These are phyloP conservation scores for Diplocarpon mali DNA, from an alignment of 2,329 filamentous ascomycete genomes.

Conservation along the genomic window DNA sequence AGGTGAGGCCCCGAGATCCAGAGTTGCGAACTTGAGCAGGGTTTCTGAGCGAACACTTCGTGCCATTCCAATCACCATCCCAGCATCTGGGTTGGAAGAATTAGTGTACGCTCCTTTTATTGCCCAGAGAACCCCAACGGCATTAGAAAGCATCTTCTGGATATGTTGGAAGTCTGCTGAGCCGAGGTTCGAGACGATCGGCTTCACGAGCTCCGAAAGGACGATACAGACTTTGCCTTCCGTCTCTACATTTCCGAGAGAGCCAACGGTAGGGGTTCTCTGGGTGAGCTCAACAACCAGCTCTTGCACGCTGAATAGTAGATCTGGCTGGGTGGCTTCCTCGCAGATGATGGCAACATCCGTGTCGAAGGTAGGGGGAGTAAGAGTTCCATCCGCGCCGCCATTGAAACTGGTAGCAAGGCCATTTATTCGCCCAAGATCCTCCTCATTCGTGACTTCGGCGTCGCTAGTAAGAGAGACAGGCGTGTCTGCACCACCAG, in stretches of 20 bases:
- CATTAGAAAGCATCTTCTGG: slow-evolving; percentile 29
- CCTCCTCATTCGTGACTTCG: not conserved
- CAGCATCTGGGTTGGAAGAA: slow-evolving; percentile 15
- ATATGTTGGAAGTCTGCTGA: slow-evolving; percentile 32
- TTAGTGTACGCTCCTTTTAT: slow-evolving; percentile 33
- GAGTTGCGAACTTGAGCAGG: slow-evolving; percentile 18
- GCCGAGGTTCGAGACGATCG: slow-evolving; percentile 32
- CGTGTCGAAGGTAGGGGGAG: slow-evolving; percentile 11
- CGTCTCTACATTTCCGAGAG: slow-evolving; percentile 24
- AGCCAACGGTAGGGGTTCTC: slow-evolving; percentile 26
- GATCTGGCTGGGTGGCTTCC: slow-evolving; percentile 25
- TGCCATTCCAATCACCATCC: slow-evolving; percentile 23
- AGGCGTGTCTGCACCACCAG: not conserved
- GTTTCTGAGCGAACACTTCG: slow-evolving; percentile 23
- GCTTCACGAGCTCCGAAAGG: slow-evolving; percentile 33
- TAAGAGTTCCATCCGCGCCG: slow-evolving; percentile 1
- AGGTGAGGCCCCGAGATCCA: slow-evolving; percentile 15
- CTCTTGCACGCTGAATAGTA: slow-evolving; percentile 29
- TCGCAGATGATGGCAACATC: slow-evolving; percentile 32
- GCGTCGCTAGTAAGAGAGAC: not conserved
- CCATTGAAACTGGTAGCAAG: not conserved
- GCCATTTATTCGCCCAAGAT: not conserved
- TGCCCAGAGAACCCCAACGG: slow-evolving; percentile 37
- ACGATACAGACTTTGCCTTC: slow-evolving; percentile 32
- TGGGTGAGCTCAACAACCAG: slow-evolving; percentile 27